Evolutionary conservation across 768 basidiomycete genomes (phyloP).

Genomic region (Tulasnella sp.): DNA sequence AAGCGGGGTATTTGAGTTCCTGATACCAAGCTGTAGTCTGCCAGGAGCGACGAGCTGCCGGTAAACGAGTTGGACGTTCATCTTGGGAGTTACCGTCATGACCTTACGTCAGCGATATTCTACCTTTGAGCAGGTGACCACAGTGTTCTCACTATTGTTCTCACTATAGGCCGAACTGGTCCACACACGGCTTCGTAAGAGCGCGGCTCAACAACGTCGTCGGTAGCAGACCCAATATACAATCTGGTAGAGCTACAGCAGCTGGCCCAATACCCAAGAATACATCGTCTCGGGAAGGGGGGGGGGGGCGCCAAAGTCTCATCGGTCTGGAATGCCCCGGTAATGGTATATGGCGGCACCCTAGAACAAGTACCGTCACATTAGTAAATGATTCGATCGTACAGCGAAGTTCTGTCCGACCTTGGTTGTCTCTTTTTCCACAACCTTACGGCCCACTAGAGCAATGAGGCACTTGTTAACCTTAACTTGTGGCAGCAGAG

Average conservation of each 20-base stretch:
- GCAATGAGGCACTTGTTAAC: constrained; percentile 95
- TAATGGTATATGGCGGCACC: constrained; percentile 34
- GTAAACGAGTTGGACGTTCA: background rate
- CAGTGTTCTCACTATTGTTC: background rate
- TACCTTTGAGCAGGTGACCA: background rate
- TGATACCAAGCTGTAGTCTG: background rate
- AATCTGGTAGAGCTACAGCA: background rate
- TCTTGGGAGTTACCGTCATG: background rate
- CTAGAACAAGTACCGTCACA: constrained; percentile 12
- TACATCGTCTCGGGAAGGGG: background rate
- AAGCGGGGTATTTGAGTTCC: background rate
- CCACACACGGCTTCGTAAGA: background rate
- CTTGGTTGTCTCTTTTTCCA: constrained; percentile 56
- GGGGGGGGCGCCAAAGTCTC: background rate
- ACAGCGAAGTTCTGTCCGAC: background rate
- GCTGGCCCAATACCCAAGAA: background rate
- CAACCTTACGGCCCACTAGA: constrained; percentile 82
- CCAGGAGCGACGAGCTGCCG: background rate
- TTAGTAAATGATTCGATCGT: background rate
- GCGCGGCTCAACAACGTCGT: background rate
- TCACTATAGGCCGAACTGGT: background rate
- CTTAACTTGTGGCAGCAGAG: constrained; percentile 84
- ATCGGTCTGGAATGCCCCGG: constrained; percentile 26
- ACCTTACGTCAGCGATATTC: constrained; percentile 2
- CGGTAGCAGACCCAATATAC: background rate